Evolutionary conservation across 1,284 basidiomycete genomes (phyloP), one percentile per base, ranked within the genome.

Genomic region (Leccinum solheimii): DNA sequence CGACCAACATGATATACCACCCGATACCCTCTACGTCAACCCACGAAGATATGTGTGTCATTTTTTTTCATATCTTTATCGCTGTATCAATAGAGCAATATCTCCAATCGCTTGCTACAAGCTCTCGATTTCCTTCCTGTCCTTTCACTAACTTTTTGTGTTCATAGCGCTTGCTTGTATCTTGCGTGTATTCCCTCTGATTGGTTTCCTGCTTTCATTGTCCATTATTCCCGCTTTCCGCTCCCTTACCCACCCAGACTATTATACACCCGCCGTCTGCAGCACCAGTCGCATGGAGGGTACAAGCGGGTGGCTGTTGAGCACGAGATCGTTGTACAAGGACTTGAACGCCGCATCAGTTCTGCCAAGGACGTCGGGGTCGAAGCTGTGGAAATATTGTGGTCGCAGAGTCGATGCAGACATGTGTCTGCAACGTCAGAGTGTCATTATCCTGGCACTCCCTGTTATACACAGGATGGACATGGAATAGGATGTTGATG

Each of bases 11-110:
- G 54, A 51, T 23, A 49, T 27, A 30, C 45, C 59, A 30, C 27
- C 27, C 26, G 30, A 66, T 54, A 64, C 62, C 60, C 59, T 10
- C 16, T 23, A 23, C 23, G 23, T 23, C 23, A 23, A 23, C 23
- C 27, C 34, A 16, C 3, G 26, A 36, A 40, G 10, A 40, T 34
- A 49, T 26, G 1, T 30, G 27, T 1, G 23, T 36, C n/a, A 16
- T 40, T 14, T 27, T 45, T 7, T 64, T 8, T 3, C 27, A 2
- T 30, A 30, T 30, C 27, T 30, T 30, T 30, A 30, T 30, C 27
- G 27, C 27, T 30, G 27, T 30, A 30, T 30, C 27, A 30, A 30
- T 30, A 30, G 27, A 30, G 0, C 2, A 30, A 30, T 30, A 30
- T 30, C 30, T 36, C 60, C 60, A 8, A n/a, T 23, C 43, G 26